Conservation (phyloP, 495 filamentous ascomycete genomes). For the Hyaloscypha variabilis region DNA sequence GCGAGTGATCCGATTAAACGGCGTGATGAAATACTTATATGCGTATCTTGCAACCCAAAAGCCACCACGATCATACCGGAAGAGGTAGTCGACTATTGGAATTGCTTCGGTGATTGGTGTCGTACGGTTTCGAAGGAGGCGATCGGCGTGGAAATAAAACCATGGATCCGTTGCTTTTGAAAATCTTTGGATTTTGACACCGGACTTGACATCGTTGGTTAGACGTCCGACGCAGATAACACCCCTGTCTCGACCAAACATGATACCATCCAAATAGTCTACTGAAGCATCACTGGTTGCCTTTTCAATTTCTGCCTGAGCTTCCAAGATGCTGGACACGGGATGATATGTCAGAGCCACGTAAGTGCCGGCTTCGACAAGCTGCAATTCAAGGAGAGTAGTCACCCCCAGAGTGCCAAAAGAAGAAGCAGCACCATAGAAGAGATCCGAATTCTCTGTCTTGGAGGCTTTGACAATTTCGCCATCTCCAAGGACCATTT, state of each 20-base stretch:
- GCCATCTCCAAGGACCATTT: slow-evolving; percentile 60
- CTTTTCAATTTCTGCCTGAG: slow-evolving; percentile 34
- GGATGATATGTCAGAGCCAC: slow-evolving; percentile 59
- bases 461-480: slow-evolving; percentile 45
- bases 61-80: slow-evolving; percentile 62
- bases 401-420: slow-evolving; percentile 59
- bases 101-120: slow-evolving; percentile 43
- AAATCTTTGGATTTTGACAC: slow-evolving; percentile 41
- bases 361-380: slow-evolving; percentile 52
- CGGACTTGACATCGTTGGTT: slow-evolving; percentile 36
- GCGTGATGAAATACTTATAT: slow-evolving; percentile 56
- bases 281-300: slow-evolving; percentile 31
- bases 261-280: slow-evolving; percentile 47
- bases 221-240: slow-evolving; percentile 54
- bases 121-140: slow-evolving; percentile 17
- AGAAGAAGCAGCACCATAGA: slow-evolving; percentile 55
- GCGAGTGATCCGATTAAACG: slow-evolving; percentile 57
- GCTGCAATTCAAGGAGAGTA: slow-evolving; percentile 55
- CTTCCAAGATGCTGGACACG: slow-evolving; percentile 42
- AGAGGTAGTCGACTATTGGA: slow-evolving; percentile 56
- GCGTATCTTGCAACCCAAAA: slow-evolving; percentile 60
- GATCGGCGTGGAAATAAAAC: slow-evolving; percentile 53
- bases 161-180: slow-evolving; percentile 50
- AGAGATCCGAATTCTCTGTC: slow-evolving; percentile 38
- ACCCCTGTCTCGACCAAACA: slow-evolving; percentile 51